Evolutionary conservation across 2,329 filamentous ascomycete genomes (phyloP).

Genomic region (Aspergillus sp.): DNA sequence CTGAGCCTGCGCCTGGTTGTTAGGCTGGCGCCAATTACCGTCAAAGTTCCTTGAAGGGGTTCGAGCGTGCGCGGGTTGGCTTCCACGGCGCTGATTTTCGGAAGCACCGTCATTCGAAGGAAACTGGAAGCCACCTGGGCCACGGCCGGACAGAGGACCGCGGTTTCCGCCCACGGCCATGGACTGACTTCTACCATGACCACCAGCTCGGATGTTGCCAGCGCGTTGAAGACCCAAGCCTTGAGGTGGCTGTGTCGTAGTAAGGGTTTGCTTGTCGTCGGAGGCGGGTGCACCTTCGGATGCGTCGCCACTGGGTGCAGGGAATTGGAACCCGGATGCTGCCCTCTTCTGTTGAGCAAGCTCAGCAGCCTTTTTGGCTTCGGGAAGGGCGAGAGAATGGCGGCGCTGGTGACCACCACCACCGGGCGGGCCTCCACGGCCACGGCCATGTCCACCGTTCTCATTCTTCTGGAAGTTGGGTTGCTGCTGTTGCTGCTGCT

Average conservation of each 20-base stretch:
- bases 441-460: slow-evolving; percentile 70
- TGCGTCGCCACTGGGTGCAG: slow-evolving; percentile 65
- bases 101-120: slow-evolving; percentile 60
- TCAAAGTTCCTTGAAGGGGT: slow-evolving; percentile 93
- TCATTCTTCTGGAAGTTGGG: slow-evolving; percentile 70
- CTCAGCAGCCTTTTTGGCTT: slow-evolving; percentile 97
- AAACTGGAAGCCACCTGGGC: slow-evolving; percentile 75
- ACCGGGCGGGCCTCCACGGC: slow-evolving; percentile 71
- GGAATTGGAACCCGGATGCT: slow-evolving; percentile 93
- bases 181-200: slow-evolving; percentile 56
- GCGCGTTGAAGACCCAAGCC: slow-evolving; percentile 71
- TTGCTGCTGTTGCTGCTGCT: slow-evolving; percentile 62
- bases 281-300: slow-evolving; percentile 61
- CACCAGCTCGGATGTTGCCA: slow-evolving; percentile 83
- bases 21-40: slow-evolving; percentile 93
- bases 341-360: slow-evolving; percentile 95
- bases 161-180: slow-evolving; percentile 66
- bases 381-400: slow-evolving; percentile 90
- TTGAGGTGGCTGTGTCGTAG: slow-evolving; percentile 58
- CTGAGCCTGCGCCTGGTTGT: slow-evolving; percentile 53
- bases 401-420: slow-evolving; percentile 83
- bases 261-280: slow-evolving; percentile 49
- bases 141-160: slow-evolving; percentile 64
- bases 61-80: slow-evolving; percentile 74
- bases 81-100: slow-evolving; percentile 77